Base-by-base conservation (phyloP, 2,329 filamentous ascomycete species). In the Sarocladium strictum region DNA sequence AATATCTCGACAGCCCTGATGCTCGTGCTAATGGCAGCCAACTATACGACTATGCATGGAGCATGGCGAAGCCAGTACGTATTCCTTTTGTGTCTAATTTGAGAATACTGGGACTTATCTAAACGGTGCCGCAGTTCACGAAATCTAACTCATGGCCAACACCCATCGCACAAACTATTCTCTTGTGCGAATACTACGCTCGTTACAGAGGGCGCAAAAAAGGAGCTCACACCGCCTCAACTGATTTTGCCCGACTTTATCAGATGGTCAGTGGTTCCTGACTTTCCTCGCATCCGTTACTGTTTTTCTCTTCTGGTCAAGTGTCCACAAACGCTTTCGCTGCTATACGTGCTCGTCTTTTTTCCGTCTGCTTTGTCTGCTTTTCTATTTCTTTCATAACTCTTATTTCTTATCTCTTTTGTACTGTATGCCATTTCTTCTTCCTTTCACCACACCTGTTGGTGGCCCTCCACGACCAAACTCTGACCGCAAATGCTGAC, bases 171-270 rank as follows among this genome's bases (percentile, higher is more conserved):
- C 78, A 82, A 64, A 69, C 78, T 19, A 73, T 80, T 60, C 64
- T 80, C 59, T 69, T 81, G 19, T 81, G 77, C 67, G 79, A 82
- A 65, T 72, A 77, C 62, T 81, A 79, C 60, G 67, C 76, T 52
- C 74, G 78, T 55, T 82, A 82, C 64, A 71, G 79, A 57, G 79
- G 79, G 62, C 73, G 73, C 59, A 76, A 67, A 53, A 68, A 75
- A 67, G 71, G 73, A 37, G 70, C 72, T 38, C 72, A 74, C 54
- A 69, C 68, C 56, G 67, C 77, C 58, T 81, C 79, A 59, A 65
- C 72, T 58, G 68, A 69, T 60, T 82, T 81, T 65, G 69, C 72
- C 63, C 69, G 69, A 55, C 64, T 82, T 57, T 81, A 76, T 67
- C 71, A 76, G 66, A 78, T 77, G 72, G 78, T 81, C 68, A 76